Conservation (phyloP, 2,329 filamentous ascomycete genomes). For the Fusarium marasasianum region DNA sequence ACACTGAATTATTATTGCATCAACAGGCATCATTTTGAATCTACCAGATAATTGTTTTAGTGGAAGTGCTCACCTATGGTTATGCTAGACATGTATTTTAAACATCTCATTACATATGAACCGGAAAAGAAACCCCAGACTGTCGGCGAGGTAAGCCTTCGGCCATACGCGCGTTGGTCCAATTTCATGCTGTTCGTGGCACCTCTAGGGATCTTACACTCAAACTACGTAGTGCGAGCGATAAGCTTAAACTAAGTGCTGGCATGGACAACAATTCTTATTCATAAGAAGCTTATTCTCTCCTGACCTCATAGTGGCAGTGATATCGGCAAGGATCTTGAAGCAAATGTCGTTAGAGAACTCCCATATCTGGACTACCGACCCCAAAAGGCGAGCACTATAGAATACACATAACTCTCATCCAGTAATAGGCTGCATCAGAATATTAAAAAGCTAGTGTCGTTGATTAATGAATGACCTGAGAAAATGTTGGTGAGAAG, state of each 20-base stretch:
- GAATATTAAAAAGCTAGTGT: not conserved
- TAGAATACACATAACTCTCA: rapidly evolving
- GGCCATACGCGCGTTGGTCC: not conserved
- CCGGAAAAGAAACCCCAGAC: too few species aligned
- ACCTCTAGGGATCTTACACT: not conserved
- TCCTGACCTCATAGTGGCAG: not conserved
- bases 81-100: not conserved
- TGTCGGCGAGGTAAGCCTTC: not conserved
- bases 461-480: rapidly evolving
- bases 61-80: rapidly evolving
- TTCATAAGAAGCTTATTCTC: not conserved
- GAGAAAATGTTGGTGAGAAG: rapidly evolving
- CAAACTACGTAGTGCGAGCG: not conserved
- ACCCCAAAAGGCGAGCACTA: not conserved
- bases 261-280: too few species aligned
- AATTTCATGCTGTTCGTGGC: not conserved
- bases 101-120: rapidly evolving
- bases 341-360: not conserved
- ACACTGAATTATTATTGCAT: not conserved
- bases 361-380: too few species aligned
- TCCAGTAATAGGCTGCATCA: not conserved
- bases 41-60: rapidly evolving
- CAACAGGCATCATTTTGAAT: not conserved
- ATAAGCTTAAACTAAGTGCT: not conserved
- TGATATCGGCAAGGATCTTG: not conserved